These are phyloP conservation scores for Colletotrichum brevisporum DNA, from an alignment of 2,329 filamentous ascomycete species.

Conservation along the genomic window DNA sequence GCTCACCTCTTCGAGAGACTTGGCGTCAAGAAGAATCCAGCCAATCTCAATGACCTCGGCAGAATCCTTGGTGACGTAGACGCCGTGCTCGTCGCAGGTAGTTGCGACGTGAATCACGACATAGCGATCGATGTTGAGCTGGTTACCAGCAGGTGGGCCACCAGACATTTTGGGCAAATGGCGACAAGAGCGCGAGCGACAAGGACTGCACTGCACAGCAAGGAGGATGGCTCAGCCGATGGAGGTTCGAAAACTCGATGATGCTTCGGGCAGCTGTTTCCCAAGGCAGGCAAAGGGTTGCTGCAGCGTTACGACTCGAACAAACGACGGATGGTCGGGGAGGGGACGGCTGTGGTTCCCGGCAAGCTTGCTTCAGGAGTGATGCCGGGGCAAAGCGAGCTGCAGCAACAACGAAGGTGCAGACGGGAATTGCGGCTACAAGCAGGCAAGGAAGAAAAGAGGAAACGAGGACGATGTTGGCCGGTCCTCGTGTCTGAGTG, in stretches of 20 bases:
- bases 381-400: conserved; percentile 38
- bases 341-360: conserved; percentile 40
- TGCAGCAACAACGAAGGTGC: conserved; percentile 38
- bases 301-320: conserved; percentile 39
- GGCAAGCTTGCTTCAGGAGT: conserved; percentile 42
- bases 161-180: conserved; percentile 54
- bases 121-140: conserved; percentile 91
- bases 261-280: conserved; percentile 31
- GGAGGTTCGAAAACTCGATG: conserved; percentile 15
- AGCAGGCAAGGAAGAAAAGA: conserved; percentile 33
- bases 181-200: conserved; percentile 38
- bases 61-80: conserved; percentile 99
- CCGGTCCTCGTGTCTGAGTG: conserved; percentile 28
- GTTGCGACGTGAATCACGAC: conserved; percentile 98
- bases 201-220: conserved; percentile 38
- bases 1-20: conserved; percentile 91
- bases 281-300: conserved; percentile 24
- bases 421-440: conserved; percentile 34
- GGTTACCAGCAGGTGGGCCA: conserved; percentile 63
- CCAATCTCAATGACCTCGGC: conserved; percentile 99
- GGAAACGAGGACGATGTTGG: conserved; percentile 37
- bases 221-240: conserved; percentile 29
- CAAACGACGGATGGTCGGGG: conserved; percentile 40
- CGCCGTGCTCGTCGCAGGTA: conserved; percentile 98
- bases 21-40: conserved; percentile 95